Base-by-base conservation (phyloP, 768 basidiomycete species). In the Lentinula guzmanii region DNA sequence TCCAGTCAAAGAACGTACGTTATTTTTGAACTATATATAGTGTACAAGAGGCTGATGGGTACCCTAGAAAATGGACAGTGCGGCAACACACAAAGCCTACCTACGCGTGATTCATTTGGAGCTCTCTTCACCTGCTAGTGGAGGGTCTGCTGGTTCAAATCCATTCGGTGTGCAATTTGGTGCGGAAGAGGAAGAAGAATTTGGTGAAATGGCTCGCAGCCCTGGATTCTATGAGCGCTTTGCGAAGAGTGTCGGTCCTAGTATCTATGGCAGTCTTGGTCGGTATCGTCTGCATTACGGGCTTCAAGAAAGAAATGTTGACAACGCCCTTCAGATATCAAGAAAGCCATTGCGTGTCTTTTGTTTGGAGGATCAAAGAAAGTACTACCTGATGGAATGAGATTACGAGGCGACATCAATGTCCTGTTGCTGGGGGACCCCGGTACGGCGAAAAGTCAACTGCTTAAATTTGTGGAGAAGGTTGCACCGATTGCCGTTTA, bases 381-480 rank as follows among this genome's bases (percentile, higher is more conserved):
- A 74, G 80, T 97, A 54, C 76, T 99, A 5, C 97, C 97, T 7
- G 97, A 99, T 71, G 95, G 97, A 8, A 95, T 98, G 93, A 83
- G 97, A 35, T 75, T 99, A 45, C 83, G 97, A 70, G 97, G 97
- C 10, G 97, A 99, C 70, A 98, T 99, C 71, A 99, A 99, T 71
- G 97, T 99, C 18, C 77, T 99, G 9, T 75, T 98, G 31, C 83
- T 99, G 33, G 97, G 97, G 72, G 97, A 99, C 72, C 97, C 97
- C 7, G 97, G 97, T 75, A 98, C 97, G 13, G 97, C 97, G 21
- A 99, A 99, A 74, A 93, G 90, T 77, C 97, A 99, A 69, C 77
- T 99, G 67, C 85, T 99, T 63, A 99, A 99, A 69, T 99, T 99
- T 66, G 97, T 98, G 11, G 97, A 99, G 72, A 99, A 98, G 87